phyloP scores from a whole-genome alignment of 208 protist genomes.

The Crithidia brevicula region DNA sequence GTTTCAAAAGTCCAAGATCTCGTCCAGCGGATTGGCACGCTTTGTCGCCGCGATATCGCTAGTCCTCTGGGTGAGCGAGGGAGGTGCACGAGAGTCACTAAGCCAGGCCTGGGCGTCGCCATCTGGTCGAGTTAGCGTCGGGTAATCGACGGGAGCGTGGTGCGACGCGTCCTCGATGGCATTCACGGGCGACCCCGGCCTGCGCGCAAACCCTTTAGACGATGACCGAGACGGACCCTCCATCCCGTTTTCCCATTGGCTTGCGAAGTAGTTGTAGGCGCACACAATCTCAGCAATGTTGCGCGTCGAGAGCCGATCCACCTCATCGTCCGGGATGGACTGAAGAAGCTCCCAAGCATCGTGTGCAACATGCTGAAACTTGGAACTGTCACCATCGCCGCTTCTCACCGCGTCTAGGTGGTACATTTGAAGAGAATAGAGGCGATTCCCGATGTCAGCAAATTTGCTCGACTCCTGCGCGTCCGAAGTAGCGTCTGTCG shows the following conservation, averaged over 20 bases:
- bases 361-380: constrained; percentile 20
- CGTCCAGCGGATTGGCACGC: constrained; percentile 27
- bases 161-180: not conserved
- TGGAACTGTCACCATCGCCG: not conserved
- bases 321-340: constrained; percentile 39
- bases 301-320: constrained; percentile 32
- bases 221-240: constrained; percentile 41
- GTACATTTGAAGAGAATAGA: constrained; percentile 32
- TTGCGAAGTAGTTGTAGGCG: constrained; percentile 68
- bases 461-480: not conserved
- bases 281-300: constrained; percentile 62
- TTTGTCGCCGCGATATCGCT: constrained; percentile 15
- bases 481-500: not conserved
- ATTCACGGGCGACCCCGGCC: not conserved
- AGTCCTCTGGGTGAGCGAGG: too few species aligned
- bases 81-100: too few species aligned
- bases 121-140: too few species aligned
- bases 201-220: not conserved
- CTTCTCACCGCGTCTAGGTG: not conserved
- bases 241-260: constrained; percentile 62
- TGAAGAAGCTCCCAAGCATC: constrained; percentile 69
- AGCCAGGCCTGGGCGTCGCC: too few species aligned
- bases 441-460: constrained; percentile 8
- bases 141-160: constrained; percentile 2
- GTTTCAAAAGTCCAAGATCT: constrained; percentile 36